phyloP scores from a whole-genome alignment of 768 basidiomycete genomes.

The Leccinum longicurvipes region DNA sequence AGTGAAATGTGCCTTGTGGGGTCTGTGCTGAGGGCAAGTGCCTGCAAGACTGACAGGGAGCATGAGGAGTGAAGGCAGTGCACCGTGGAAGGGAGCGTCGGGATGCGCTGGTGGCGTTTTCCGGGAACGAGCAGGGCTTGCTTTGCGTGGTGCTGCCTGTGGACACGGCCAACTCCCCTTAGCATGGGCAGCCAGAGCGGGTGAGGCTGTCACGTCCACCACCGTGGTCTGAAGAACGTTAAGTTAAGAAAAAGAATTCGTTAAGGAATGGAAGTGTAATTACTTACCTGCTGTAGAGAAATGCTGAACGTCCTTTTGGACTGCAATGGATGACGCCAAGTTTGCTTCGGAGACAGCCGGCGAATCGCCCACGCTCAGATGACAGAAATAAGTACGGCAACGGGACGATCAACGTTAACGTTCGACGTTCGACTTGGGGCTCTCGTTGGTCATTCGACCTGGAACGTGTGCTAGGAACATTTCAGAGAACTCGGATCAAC shows the following conservation, averaged over 20 bases:
- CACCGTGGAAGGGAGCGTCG: not conserved
- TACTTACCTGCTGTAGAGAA: conserved; percentile 7
- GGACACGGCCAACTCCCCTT: conserved; percentile 55
- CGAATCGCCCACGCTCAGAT: conserved; percentile 8
- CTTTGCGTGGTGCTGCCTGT: conserved; percentile 52
- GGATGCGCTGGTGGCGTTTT: conserved; percentile 10
- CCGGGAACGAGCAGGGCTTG: conserved; percentile 30
- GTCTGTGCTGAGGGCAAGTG: conserved; percentile 17
- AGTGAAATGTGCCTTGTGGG: not conserved
- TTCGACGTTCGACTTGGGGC: not conserved
- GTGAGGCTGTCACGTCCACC: conserved; percentile 35
- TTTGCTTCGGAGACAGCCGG: conserved; percentile 13
- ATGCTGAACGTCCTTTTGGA: not conserved
- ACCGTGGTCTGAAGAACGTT: conserved; percentile 31
- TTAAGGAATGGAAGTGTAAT: not conserved
- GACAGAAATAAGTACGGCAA: not conserved
- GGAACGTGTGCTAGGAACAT: not conserved
- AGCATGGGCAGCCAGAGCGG: conserved; percentile 67
- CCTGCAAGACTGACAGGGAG: conserved; percentile 8
- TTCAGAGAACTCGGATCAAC: not conserved
- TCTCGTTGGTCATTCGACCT: not conserved
- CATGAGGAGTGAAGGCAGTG: conserved; percentile 25
- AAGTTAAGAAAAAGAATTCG: not conserved
- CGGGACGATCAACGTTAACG: not conserved
- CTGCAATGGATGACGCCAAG: no score